Evolutionary conservation across 768 basidiomycete species (phyloP), one percentile per base, ranked within the genome.

Genomic region (Cyathus striatus): DNA sequence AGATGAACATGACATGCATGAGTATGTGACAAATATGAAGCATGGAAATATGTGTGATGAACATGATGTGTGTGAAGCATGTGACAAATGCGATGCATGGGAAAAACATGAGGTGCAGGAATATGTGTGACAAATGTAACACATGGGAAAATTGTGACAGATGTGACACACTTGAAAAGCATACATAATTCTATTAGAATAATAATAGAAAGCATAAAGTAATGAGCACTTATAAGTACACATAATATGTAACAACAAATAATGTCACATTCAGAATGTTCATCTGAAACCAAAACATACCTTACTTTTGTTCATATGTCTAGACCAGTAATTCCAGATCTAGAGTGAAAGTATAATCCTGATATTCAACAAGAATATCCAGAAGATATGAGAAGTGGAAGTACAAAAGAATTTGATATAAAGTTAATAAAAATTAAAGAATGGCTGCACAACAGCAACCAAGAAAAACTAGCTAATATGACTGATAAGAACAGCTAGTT

Each of bases 401-500:
- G 13, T 5, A 5, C 30, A 32, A 32, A 16, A 5, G 3, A 13
- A 5, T 16, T 13, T 12, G 30, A 32, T 3, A 4, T 13, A 2
- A 2, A 4, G 17, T 13, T 32, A 5, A 12, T 16, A 2, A 2
- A 13, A 3, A 32, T 32, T 13, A 32, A 3, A 3, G 5, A 32
- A 3, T 32, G 30, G 30, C 4, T 32, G 17, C 3, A 32, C 21
- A 12, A 40, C 23, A n/a, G 13, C 36, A 43, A 3, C n/a, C n/a
- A n/a, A n/a, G n/a, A n/a, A 12, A 9, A 12, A 24, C 47, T 44
- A 18, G 40, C 3, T 4, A 38, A 26, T 5, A 27, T 54, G 10
- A 26, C 17, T 5, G 37, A 51, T n/a, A 45, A 46, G 13, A 9
- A 42, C 23, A 13, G 22, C 47, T 30, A 27, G 35, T 32, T 10